Conservation (phyloP, 257 asterid species). For the Nicotiana knightiana region DNA sequence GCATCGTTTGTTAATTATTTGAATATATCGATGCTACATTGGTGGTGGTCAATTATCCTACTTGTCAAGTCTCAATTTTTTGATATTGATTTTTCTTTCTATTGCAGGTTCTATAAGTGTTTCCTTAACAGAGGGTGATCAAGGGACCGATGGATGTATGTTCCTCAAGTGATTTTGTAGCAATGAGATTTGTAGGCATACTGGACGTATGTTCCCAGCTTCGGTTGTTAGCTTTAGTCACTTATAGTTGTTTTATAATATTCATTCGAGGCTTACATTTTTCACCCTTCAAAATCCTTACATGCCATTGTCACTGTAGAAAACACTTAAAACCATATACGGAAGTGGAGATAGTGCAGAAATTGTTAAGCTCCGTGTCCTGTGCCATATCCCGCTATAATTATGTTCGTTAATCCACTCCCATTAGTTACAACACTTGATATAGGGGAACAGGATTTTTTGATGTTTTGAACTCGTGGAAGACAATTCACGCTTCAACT, state of each 20-base stretch:
- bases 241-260: slow-evolving; percentile 23
- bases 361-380: not conserved
- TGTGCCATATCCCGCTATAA: not conserved
- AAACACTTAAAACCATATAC: not conserved
- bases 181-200: slow-evolving; percentile 37
- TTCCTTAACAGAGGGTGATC: slow-evolving; percentile 18
- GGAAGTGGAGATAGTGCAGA: not conserved
- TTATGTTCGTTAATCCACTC: no score
- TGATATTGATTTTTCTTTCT: not conserved
- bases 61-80: not conserved
- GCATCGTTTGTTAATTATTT: not conserved
- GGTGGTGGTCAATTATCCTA: not conserved
- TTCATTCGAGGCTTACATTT: slow-evolving; percentile 22
- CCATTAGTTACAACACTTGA: no score
- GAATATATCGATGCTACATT: not conserved
- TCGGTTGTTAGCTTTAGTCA: slow-evolving; percentile 21
- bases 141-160: slow-evolving; percentile 36
- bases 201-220: slow-evolving; percentile 26
- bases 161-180: slow-evolving; percentile 37
- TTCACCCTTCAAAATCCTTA: slow-evolving; percentile 14
- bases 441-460: no score
- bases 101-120: slow-evolving; percentile 33
- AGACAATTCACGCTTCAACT: no score
- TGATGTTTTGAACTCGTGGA: no score
- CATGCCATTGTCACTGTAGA: slow-evolving; percentile 29